Evolutionary conservation across 2,329 filamentous ascomycete species (phyloP), one percentile per base, ranked within the genome.

Genomic region (Colletotrichum magnum): DNA sequence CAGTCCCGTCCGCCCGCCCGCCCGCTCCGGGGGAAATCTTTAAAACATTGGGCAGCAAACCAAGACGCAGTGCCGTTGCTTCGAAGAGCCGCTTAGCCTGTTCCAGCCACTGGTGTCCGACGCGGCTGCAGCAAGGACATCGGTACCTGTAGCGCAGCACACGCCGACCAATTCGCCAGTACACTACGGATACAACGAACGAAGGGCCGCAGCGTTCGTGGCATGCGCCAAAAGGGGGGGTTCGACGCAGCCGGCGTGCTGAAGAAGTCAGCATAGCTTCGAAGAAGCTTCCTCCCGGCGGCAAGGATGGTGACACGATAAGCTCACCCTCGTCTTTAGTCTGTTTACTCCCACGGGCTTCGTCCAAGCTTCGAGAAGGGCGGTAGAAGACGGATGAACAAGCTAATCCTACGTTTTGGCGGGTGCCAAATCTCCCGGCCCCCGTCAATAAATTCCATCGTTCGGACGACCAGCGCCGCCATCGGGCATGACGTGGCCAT

Each of bases 1-100:
- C 61, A 64, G 60, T 69, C 61, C 66, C 66, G 61, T 66, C 66
- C 66, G 61, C 51, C 66, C 54, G 24, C 41, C 61, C 61, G 32
- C 32, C 32, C 32, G 56, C 66, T 60, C 66, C 54, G 61, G 66
- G 66, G 62, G 60, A 69, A 36, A 36, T 36, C 45, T 62, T 56
- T 39, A 53, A 66, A 50, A 66, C 28, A 45, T 39, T 32, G 60
- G 53, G 65, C 58, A 62, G 36, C 45, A 21, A 24, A 65, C 54
- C 56, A 56, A 56, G 24, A 59, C 66, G 43, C 66, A 62, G 39
- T 62, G 58, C 51, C 64, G 58, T 26, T 43, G 58, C 43, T 36
- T 56, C 60, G 24, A 21, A 53, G 6, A 53, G 24, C 24, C 52
- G 39, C 54, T 28, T 66, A 60, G 41, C 41, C 56, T 43, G 18